Base-by-base conservation (phyloP, 805 yeast genomes). In the Clavispora carvajalis region DNA sequence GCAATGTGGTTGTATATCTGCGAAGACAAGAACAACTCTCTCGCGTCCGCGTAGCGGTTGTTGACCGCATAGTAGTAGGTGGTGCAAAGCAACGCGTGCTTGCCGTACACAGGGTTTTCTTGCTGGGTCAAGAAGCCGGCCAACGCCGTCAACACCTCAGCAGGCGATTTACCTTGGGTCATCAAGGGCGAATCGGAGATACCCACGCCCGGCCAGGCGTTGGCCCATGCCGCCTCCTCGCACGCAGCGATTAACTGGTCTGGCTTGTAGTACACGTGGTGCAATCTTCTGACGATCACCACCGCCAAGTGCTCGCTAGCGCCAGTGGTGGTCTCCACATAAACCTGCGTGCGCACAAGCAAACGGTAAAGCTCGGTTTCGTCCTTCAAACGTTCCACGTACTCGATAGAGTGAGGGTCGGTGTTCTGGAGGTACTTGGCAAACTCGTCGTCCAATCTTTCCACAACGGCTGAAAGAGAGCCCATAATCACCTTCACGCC, bases 381-480 rank as follows among this genome's bases (percentile, higher is more conserved):
- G 63, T 90, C 96, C 63, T 82, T 83, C 59, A 93, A 76, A 62
- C 98, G 80, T 51, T 83, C 85, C 51, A 93, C 77, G 64, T 91
- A 93, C 64, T 93, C 99, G 43, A 87, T 82, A 18, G 97, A 85
- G 62, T 93, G 97, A 34, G 97, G 96, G 63, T 93, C 98, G 55
- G 88, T 82, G 51, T 79, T 79, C 60, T 90, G 89, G 55, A 93
- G 75, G 35, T 95, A 87, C 52, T 83, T 80, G 47, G 85, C 85
- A 56, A 90, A 83, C 69, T 93, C 99, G 57, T 91, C 98, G 59
- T 89, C 96, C 47, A 93, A 75, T 64, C 97, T 82, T 70, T 91
- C 99, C 46, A 91, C 84, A 44, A 85, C 77, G 7, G 96, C 82
- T 36, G 85, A 78, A 36, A 93, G 71, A 21, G 95, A 85, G 36